phyloP scores from a whole-genome alignment of 2,329 filamentous ascomycete species.

The Lasiodiplodia theobromae region DNA sequence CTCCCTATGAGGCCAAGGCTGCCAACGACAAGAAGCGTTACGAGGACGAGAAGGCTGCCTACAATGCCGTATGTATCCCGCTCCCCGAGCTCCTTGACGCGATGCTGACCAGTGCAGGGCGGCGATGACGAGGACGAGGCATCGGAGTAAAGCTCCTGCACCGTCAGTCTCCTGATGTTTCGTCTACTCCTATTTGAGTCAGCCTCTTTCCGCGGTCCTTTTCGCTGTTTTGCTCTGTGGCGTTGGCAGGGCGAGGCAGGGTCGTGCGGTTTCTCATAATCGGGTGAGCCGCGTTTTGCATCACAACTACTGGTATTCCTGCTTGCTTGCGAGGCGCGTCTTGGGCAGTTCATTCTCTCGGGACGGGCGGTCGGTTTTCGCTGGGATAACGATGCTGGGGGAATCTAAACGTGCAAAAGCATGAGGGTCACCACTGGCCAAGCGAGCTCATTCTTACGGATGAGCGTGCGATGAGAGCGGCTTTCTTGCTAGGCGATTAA shows the following conservation, averaged over 20 bases:
- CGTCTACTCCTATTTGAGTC: conserved; percentile 14
- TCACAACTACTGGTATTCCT: conserved; percentile 24
- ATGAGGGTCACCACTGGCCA: conserved; percentile 11
- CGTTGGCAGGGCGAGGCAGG: conserved; percentile 23
- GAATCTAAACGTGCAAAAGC: conserved; percentile 11
- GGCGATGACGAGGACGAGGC: conserved; percentile 48
- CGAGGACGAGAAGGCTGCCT: conserved; percentile 95
- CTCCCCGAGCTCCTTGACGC: background rate
- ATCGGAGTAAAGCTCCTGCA: conserved; percentile 42
- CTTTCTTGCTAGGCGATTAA: conserved; percentile 1
- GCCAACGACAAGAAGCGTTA: conserved; percentile 98
- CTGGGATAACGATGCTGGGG: conserved; percentile 19
- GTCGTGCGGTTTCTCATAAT: conserved; percentile 19
- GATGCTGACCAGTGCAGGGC: conserved; percentile 31
- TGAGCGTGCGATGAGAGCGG: background rate
- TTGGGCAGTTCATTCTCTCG: conserved; percentile 22
- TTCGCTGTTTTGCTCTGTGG: conserved; percentile 24
- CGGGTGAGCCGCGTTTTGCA: conserved; percentile 13
- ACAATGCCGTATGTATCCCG: conserved; percentile 41
- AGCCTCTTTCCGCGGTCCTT: conserved; percentile 22
- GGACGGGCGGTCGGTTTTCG: conserved; percentile 18
- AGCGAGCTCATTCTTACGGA: background rate
- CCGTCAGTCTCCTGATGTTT: conserved; percentile 4
- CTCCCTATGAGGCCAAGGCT: conserved; percentile 96
- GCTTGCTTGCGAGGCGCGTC: conserved; percentile 23